These are phyloP conservation scores for Aspergillus nidulans DNA, from an alignment of 495 filamentous ascomycete genomes.

Conservation along the genomic window DNA sequence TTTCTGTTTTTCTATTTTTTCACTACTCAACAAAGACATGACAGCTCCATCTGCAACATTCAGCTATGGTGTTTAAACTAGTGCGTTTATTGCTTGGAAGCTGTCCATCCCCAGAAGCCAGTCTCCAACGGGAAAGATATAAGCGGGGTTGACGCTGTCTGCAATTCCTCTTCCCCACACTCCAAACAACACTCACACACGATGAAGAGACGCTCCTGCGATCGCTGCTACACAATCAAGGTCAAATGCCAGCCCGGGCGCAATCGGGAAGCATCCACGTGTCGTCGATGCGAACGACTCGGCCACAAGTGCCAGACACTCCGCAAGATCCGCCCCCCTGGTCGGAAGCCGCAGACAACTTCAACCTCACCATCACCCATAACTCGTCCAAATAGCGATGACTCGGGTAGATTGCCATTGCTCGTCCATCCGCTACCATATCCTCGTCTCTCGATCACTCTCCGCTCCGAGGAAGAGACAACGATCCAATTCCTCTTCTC, in stretches of 20 bases:
- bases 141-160: no score
- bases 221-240: background rate
- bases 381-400: background rate
- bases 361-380: background rate
- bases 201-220: background rate
- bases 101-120: no score
- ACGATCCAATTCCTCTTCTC: background rate
- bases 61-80: no score
- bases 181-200: no score
- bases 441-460: background rate
- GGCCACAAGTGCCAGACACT: background rate
- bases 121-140: no score
- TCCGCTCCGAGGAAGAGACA: background rate
- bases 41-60: no score
- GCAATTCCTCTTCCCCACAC: no score
- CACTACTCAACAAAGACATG: no score
- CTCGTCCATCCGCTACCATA: background rate
- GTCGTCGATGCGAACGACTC: background rate
- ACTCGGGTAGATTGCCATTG: background rate
- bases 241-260: background rate
- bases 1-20: no score
- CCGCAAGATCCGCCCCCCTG: background rate
- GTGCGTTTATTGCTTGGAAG: no score
- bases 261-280: background rate
- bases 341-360: background rate